phyloP scores from a whole-genome alignment of 2,329 filamentous ascomycete genomes.

The Bipolaris bicolor region DNA sequence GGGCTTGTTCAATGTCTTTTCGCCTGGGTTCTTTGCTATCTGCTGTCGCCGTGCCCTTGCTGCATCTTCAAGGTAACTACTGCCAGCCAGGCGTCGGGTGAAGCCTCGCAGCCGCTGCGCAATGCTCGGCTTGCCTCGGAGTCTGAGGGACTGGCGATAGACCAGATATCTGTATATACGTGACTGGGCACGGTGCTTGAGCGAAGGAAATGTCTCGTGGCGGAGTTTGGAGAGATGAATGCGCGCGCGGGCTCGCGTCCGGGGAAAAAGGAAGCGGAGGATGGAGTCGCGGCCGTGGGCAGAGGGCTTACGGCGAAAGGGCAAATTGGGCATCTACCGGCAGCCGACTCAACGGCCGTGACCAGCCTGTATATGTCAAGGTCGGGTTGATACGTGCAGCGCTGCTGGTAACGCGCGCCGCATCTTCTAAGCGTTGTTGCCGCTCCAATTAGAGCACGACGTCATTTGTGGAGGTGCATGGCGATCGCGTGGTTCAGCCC shows the following conservation, averaged over 20 bases:
- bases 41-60: constrained; percentile 37
- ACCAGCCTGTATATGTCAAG: constrained; percentile 12
- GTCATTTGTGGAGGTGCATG: constrained; percentile 22
- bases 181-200: constrained; percentile 74
- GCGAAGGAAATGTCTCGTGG: constrained; percentile 73
- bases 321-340: constrained; percentile 44
- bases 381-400: constrained; percentile 13
- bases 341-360: constrained; percentile 16
- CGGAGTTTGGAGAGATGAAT: constrained; percentile 72
- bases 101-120: constrained; percentile 41
- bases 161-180: constrained; percentile 78
- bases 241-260: constrained; percentile 66
- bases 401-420: constrained; percentile 6
- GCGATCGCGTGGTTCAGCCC: constrained; percentile 10
- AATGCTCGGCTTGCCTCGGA: constrained; percentile 35
- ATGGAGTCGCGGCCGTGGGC: constrained; percentile 49
- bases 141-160: constrained; percentile 59
- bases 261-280: constrained; percentile 72
- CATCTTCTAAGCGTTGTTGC: constrained; percentile 13
- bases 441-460: constrained; percentile 19
- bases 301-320: constrained; percentile 39
- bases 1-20: constrained; percentile 30
- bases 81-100: constrained; percentile 41
- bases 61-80: constrained; percentile 43
- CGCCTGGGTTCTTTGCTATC: constrained; percentile 34